These are phyloP conservation scores for Collybia sordida DNA, from an alignment of 768 basidiomycete species.

Conservation along the genomic window DNA sequence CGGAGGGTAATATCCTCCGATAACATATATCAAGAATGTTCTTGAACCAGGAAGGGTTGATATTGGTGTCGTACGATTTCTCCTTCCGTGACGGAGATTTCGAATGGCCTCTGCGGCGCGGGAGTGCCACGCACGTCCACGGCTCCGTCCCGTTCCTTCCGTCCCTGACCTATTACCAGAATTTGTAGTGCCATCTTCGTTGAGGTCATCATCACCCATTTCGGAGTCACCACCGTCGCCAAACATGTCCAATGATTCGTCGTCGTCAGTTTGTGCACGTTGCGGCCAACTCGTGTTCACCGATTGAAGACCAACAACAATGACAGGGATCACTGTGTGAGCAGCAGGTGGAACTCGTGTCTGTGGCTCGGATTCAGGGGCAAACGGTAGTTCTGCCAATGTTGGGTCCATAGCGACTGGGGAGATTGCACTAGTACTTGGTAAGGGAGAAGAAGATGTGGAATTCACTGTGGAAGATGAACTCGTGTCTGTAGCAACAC, in stretches of 20 bases:
- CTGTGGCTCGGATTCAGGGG: constrained; percentile 1
- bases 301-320: constrained; percentile 80
- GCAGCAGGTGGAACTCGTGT: constrained; percentile 8
- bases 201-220: constrained; percentile 7
- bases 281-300: constrained; percentile 51
- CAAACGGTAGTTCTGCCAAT: constrained; percentile 16
- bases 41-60: constrained; percentile 42
- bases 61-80: constrained; percentile 12
- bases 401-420: constrained; percentile 11
- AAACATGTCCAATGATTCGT: not conserved
- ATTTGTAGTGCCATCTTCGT: constrained; percentile 4
- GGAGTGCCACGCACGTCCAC: constrained; percentile 48
- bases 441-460: constrained; percentile 12
- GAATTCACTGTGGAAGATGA: constrained; percentile 4
- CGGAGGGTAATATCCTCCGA: constrained; percentile 91
- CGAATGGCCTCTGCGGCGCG: constrained; percentile 64
- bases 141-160: not conserved
- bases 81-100: constrained; percentile 45
- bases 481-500: constrained; percentile 10
- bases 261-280: constrained; percentile 9
- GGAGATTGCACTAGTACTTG: constrained; percentile 3
- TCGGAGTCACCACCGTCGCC: not conserved
- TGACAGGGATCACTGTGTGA: constrained; percentile 71
- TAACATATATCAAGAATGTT: constrained; percentile 90
- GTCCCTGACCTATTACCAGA: constrained; percentile 1